Percentiles rank a stretch among this genome's conserved stretches.
These are phyloP conservation scores for Chrysopogon serrulatus DNA, from an alignment of 176 grass and related monocot species.

Conservation along the genomic window DNA sequence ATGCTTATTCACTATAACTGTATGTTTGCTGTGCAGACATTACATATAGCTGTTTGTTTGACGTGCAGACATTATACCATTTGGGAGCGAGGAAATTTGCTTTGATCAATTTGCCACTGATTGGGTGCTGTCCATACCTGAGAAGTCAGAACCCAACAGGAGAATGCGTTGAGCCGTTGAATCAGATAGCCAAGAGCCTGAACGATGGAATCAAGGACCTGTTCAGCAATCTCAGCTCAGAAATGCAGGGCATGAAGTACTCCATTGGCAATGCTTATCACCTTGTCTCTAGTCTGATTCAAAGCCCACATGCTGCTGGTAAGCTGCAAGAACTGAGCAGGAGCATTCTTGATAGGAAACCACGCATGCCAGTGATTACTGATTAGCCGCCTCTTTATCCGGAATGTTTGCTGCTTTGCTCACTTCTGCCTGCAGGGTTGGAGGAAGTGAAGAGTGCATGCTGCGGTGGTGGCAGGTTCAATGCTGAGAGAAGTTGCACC, in stretches of 20 bases:
- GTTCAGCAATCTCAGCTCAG: slow-evolving; percentile 33
- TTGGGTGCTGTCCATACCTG: slow-evolving; percentile 48
- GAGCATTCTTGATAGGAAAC: not conserved
- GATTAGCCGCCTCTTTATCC: not conserved
- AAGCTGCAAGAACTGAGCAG: slow-evolving; percentile 1
- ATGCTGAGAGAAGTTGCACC: slow-evolving; percentile 45
- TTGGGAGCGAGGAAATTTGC: slow-evolving; percentile 65
- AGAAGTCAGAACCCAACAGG: slow-evolving; percentile 32
- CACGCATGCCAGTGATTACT: not conserved
- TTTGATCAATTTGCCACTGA: slow-evolving; percentile 39
- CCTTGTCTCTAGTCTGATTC: slow-evolving; percentile 36
- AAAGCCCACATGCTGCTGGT: slow-evolving; percentile 34
- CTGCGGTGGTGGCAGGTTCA: slow-evolving; percentile 57
- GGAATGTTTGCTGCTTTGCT: not conserved
- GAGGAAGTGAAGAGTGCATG: slow-evolving; percentile 65
- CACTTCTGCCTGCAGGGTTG: slow-evolving; percentile 24
- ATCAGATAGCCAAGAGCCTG: slow-evolving; percentile 44
- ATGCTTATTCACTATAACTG: not conserved
- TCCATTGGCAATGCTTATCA: slow-evolving; percentile 57
- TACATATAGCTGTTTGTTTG: no score
- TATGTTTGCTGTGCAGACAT: slow-evolving; percentile 19
- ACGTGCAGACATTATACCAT: slow-evolving; percentile 45
- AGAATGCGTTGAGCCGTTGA: slow-evolving; percentile 43
- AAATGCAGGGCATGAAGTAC: slow-evolving; percentile 60
- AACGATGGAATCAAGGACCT: slow-evolving; percentile 42